Percentiles rank a stretch among this genome's conserved stretches.
phyloP scores from a whole-genome alignment of 163 green algal genomes.

The Botryococcus braunii region DNA sequence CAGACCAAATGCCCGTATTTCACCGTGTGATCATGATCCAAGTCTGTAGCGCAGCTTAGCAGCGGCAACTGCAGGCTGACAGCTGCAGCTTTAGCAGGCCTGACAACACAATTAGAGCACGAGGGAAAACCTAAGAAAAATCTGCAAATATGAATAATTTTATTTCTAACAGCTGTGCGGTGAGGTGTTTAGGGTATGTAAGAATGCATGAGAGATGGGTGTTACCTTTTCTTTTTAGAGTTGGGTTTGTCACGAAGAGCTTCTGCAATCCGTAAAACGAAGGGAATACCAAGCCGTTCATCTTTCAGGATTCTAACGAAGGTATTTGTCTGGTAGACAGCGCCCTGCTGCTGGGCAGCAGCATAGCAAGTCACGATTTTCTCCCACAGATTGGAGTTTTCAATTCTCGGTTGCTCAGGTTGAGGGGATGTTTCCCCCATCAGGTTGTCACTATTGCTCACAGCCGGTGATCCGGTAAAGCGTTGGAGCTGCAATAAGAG shows the following conservation, averaged over 20 bases:
- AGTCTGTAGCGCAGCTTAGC: constrained; percentile 9
- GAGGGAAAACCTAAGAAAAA: background rate
- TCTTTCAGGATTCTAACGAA: constrained; percentile 19
- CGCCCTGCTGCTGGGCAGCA: constrained; percentile 25
- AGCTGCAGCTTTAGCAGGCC: background rate
- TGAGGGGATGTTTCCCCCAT: too few relatives aligned
- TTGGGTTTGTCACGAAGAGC: constrained; percentile 61
- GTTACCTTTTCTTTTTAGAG: constrained; percentile 18
- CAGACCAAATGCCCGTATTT: background rate
- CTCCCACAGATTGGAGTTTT: constrained; percentile 24
- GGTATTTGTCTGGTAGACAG: constrained; percentile 36
- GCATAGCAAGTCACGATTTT: constrained; percentile 31
- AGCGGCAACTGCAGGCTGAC: background rate
- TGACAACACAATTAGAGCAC: background rate
- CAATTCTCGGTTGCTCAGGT: too few relatives aligned
- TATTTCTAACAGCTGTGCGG: too few relatives aligned
- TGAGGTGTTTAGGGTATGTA: background rate
- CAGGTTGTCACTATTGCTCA: too few relatives aligned
- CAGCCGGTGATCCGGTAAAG: too few relatives aligned
- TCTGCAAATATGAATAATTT: constrained; percentile 6
- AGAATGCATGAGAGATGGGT: background rate
- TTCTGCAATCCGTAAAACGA: constrained; percentile 51
- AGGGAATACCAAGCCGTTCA: constrained; percentile 5
- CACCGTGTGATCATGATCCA: background rate
- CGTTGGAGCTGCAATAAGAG: too few relatives aligned